These are phyloP conservation scores for Xylaria flabelliformis DNA, from an alignment of 495 filamentous ascomycete genomes.

Conservation along the genomic window DNA sequence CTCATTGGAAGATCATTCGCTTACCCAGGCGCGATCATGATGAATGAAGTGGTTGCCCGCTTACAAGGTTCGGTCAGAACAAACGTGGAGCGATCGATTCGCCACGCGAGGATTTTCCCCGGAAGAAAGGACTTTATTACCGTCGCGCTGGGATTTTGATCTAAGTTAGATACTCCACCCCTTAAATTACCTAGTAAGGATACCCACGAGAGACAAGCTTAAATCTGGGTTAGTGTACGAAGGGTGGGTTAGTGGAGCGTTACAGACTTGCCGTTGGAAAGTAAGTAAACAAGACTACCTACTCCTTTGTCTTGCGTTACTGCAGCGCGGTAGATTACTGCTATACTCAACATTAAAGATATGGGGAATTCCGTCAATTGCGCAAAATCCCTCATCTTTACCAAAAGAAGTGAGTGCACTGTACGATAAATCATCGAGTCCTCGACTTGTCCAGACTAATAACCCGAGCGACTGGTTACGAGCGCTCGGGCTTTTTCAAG, in stretches of 20 bases:
- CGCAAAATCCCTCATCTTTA: background rate
- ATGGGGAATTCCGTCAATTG: background rate
- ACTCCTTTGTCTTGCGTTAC: background rate
- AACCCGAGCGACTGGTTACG: background rate
- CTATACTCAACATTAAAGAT: background rate
- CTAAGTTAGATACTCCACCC: background rate
- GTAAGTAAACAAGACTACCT: background rate
- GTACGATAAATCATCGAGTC: background rate
- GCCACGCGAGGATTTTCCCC: background rate
- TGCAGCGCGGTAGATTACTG: background rate
- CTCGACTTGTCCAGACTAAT: background rate
- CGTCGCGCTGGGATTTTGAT: conserved; percentile 3
- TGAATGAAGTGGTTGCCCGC: background rate
- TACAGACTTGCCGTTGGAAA: background rate
- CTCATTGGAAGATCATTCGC: background rate
- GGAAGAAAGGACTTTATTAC: background rate
- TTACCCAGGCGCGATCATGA: background rate
- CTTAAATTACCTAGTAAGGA: background rate
- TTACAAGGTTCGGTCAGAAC: conserved; percentile 1
- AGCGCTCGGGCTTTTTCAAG: background rate
- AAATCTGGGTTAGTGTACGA: background rate
- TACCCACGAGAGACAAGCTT: background rate
- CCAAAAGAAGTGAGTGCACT: background rate
- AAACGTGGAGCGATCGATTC: background rate
- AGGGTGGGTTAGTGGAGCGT: background rate